Evolutionary conservation across 2,329 filamentous ascomycete genomes (phyloP).

Genomic region (Phaeosphaeria sp.): DNA sequence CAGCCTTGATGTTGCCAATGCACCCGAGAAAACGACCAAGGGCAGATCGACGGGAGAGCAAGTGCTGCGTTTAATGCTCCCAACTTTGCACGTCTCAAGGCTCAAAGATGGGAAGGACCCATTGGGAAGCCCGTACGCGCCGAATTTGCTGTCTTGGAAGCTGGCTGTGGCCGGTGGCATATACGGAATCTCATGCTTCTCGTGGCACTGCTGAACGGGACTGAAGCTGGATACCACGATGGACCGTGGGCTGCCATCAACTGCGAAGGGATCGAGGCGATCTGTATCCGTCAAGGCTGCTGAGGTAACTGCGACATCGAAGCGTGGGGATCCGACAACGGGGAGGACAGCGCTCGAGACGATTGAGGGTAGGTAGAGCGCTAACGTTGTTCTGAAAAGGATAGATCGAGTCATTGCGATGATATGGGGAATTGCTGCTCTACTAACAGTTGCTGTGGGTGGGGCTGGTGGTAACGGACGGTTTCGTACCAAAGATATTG

Average conservation of each 20-base stretch:
- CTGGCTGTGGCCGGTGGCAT: slow-evolving; percentile 32
- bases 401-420: neutral
- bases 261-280: slow-evolving; percentile 30
- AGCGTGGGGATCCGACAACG: slow-evolving; percentile 15
- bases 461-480: neutral
- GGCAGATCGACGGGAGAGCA: slow-evolving; percentile 12
- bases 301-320: slow-evolving; percentile 19
- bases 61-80: neutral
- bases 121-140: slow-evolving; percentile 33
- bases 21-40: slow-evolving; percentile 55
- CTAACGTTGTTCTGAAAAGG: slow-evolving; percentile 5
- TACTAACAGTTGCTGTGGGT: neutral
- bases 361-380: neutral
- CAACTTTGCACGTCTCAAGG: slow-evolving; percentile 22
- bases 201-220: slow-evolving; percentile 20
- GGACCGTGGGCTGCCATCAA: slow-evolving; percentile 18
- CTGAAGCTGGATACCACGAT: slow-evolving; percentile 35
- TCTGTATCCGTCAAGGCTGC: slow-evolving; percentile 21
- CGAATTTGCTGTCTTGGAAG: slow-evolving; percentile 29
- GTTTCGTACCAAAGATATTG: neutral
- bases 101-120: slow-evolving; percentile 26
- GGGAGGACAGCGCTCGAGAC: slow-evolving; percentile 13
- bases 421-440: neutral
- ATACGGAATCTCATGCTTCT: slow-evolving; percentile 16
- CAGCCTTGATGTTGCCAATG: slow-evolving; percentile 52